These are phyloP conservation scores for Penicillium cataractarum DNA, from an alignment of 495 filamentous ascomycete genomes.

Conservation along the genomic window DNA sequence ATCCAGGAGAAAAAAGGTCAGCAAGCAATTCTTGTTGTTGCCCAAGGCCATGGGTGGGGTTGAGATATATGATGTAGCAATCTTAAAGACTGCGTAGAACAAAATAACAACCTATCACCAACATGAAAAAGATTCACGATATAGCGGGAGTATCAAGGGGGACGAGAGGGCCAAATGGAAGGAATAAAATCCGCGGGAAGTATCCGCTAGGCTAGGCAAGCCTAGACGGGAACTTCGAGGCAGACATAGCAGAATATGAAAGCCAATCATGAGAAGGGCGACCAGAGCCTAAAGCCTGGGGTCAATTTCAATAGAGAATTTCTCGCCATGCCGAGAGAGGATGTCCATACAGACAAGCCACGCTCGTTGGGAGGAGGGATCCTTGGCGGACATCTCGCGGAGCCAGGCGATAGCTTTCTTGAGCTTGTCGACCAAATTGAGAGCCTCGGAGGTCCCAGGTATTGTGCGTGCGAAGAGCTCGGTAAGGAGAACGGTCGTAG, in stretches of 20 bases:
- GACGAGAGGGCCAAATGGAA: background rate
- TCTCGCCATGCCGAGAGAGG: conserved; percentile 21
- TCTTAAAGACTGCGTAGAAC: background rate
- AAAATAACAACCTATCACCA: background rate
- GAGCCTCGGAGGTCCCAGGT: conserved; percentile 38
- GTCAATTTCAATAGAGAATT: conserved; percentile 13
- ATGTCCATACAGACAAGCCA: conserved; percentile 35
- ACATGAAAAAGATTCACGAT: background rate
- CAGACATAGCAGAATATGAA: background rate
- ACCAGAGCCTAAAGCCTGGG: conserved; percentile 7
- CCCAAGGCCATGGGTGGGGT: background rate
- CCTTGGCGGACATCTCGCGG: conserved; percentile 46
- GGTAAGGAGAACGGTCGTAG: conserved; percentile 56
- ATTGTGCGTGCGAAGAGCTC: conserved; percentile 53
- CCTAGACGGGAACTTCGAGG: background rate
- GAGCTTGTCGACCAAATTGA: conserved; percentile 43
- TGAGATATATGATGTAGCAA: conserved; percentile 5
- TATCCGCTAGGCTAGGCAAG: background rate
- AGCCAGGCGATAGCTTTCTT: conserved; percentile 56
- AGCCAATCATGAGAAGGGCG: background rate
- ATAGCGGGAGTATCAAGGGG: background rate
- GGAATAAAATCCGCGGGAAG: background rate
- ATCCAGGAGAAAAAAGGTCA: background rate
- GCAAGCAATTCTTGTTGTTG: background rate
- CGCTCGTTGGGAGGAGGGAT: conserved; percentile 50